A percentile compares a stretch with the other conserved stretches of the same genome.
Evolutionary conservation across 371 early-diverging fungal genomes (phyloP).

Genomic region (Lichtheimia ramosa): DNA sequence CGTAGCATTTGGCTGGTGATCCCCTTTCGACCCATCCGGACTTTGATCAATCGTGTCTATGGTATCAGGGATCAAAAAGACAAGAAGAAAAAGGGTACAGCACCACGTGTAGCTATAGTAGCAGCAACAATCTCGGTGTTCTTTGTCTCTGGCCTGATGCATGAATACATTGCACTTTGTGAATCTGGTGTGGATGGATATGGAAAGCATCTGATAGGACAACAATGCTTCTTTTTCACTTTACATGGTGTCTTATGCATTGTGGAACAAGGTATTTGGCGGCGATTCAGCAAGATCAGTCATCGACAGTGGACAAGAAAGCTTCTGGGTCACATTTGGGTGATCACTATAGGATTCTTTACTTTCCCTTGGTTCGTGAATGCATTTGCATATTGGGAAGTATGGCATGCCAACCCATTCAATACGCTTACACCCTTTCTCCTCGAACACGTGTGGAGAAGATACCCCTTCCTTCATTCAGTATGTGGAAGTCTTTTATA

Average conservation of each 20-base stretch:
- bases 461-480: conserved; percentile 5
- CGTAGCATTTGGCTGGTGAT: conserved; percentile 33
- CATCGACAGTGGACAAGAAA: not conserved
- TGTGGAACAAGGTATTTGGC: conserved; percentile 3
- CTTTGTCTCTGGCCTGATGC: conserved; percentile 26
- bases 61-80: not conserved
- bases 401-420: conserved; percentile 15
- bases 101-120: conserved; percentile 8
- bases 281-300: not conserved
- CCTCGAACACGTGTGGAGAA: conserved; percentile 13
- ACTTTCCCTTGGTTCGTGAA: conserved; percentile 29
- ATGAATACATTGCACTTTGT: conserved; percentile 29
- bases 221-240: conserved; percentile 29
- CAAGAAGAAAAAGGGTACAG: not conserved
- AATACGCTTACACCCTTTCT: conserved; percentile 11
- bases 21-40: conserved; percentile 32
- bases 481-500: conserved; percentile 15
- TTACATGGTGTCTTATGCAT: conserved; percentile 25
- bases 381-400: conserved; percentile 27
- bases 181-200: conserved; percentile 24
- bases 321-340: conserved; percentile 19
- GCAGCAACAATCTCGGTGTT: conserved; percentile 31
- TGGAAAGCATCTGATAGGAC: conserved; percentile 18
- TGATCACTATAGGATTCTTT: conserved; percentile 13
- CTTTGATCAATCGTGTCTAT: not conserved